A percentile compares a stretch with the other conserved stretches of the same genome.
Conservation (phyloP, 2,329 filamentous ascomycete species). For the Exophiala aquamarina region DNA sequence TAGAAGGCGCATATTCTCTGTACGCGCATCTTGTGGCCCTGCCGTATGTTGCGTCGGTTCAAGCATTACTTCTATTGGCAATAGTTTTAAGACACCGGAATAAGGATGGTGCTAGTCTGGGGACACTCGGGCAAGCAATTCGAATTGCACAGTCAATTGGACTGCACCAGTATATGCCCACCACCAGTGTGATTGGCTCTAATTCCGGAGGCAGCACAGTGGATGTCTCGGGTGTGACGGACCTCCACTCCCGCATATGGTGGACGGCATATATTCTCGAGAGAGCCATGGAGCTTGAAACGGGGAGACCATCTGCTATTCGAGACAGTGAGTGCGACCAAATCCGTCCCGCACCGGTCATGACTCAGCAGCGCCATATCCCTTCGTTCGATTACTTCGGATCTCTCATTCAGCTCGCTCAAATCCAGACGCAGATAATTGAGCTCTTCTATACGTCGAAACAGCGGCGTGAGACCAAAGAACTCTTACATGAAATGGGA, state of each 20-base stretch:
- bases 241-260: slow-evolving; percentile 11
- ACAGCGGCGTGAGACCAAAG: background rate
- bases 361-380: background rate
- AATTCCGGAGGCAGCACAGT: no score
- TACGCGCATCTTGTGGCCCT: slow-evolving; percentile 10
- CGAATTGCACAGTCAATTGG: slow-evolving; percentile 61
- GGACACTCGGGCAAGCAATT: slow-evolving; percentile 50
- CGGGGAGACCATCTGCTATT: slow-evolving; percentile 11
- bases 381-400: slow-evolving; percentile 4
- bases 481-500: slow-evolving; percentile 6
- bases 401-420: slow-evolving; percentile 4
- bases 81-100: slow-evolving; percentile 4
- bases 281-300: slow-evolving; percentile 10
- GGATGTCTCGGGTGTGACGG: slow-evolving; percentile 33
- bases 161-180: slow-evolving; percentile 58
- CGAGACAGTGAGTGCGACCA: slow-evolving; percentile 6
- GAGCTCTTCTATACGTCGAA: slow-evolving; percentile 3
- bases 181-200: background rate
- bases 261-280: slow-evolving; percentile 11
- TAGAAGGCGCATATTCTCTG: slow-evolving; percentile 8
- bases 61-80: slow-evolving; percentile 7
- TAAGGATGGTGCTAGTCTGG: slow-evolving; percentile 8
- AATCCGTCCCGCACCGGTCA: slow-evolving; percentile 1
- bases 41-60: slow-evolving; percentile 12
- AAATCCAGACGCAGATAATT: slow-evolving; percentile 6